Evolutionary conservation across 805 yeast genomes (phyloP).

Genomic region (Torulaspora indica): DNA sequence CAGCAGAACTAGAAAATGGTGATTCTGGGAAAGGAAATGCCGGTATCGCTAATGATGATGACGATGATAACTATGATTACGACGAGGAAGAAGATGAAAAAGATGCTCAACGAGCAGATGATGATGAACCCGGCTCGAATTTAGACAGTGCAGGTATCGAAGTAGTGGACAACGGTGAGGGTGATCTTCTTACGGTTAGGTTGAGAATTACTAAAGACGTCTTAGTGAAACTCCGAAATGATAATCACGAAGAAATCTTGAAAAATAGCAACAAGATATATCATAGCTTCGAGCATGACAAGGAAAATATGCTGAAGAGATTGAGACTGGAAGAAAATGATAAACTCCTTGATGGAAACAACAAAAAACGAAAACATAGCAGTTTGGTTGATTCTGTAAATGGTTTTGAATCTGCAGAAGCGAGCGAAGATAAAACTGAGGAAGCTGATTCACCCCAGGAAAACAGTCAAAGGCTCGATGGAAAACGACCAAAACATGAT

Average conservation of each 20-base stretch:
- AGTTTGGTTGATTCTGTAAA: conserved; percentile 22
- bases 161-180: conserved; percentile 13
- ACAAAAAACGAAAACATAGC: conserved; percentile 25
- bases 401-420: conserved; percentile 1
- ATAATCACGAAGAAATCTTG: conserved; percentile 39
- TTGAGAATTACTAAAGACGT: conserved; percentile 38
- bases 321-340: conserved; percentile 77
- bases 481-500: conserved; percentile 28
- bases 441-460: conserved; percentile 16
- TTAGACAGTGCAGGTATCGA: not conserved
- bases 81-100: conserved; percentile 21
- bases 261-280: conserved; percentile 67
- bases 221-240: conserved; percentile 31
- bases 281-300: conserved; percentile 71
- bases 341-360: conserved; percentile 46
- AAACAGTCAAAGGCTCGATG: conserved; percentile 10
- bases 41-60: conserved; percentile 12
- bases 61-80: conserved; percentile 18
- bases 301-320: conserved; percentile 68
- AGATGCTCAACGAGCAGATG: not conserved
- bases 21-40: not conserved
- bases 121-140: conserved; percentile 3
- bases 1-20: not conserved
- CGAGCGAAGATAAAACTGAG: conserved; percentile 13
- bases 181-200: conserved; percentile 30